Evolutionary conservation across 2,329 filamentous ascomycete genomes (phyloP), one percentile per base, ranked within the genome.

Genomic region (Fusarium brachygibbosum): DNA sequence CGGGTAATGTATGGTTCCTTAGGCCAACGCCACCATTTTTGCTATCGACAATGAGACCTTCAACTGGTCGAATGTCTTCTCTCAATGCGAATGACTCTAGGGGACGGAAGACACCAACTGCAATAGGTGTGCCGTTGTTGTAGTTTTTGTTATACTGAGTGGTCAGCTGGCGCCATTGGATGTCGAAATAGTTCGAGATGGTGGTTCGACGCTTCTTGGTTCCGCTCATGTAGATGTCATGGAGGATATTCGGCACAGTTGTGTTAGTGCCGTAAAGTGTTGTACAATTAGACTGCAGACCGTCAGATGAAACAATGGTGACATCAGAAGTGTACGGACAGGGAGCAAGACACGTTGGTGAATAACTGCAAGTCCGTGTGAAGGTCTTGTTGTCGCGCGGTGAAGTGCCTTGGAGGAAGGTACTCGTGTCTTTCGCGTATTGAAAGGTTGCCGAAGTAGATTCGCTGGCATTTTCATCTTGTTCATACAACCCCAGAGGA

Each of bases 401-500:
- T 1, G 79, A 78, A 4, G 82, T 85, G 19, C 80, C 82, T 21
- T 72, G 66, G 1, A 79, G 78, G 61, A 83, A 81, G 0, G 80
- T 69, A 8, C 79, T 78, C 0, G 57, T 51, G 48, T 84, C 83
- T 12, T 62, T 48, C 6, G 77, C 58, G 54, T 84, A 84, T 21
- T 73, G 29, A 58, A 85, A 84, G 5, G 54, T 37, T 23, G 37
- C 49, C 19, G 34, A 23, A 2, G 19, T 42, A 10, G 32, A 41
- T 6, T 66, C 52, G 10, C 19, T 50, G 40, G 46, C 56, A 16
- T 37, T 41, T 12, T 68, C 61, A 3, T 73, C 58, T 6, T 75
- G 70, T n/a, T 84, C 79, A 46, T 81, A 81, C 0, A 85, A 73
- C 3, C 83, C 83, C 6, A 85, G 72, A 0, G 83, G 83, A 0